Evolutionary conservation across 1,284 basidiomycete species (phyloP).

Genomic region (Sanghuangporus sanghuang): DNA sequence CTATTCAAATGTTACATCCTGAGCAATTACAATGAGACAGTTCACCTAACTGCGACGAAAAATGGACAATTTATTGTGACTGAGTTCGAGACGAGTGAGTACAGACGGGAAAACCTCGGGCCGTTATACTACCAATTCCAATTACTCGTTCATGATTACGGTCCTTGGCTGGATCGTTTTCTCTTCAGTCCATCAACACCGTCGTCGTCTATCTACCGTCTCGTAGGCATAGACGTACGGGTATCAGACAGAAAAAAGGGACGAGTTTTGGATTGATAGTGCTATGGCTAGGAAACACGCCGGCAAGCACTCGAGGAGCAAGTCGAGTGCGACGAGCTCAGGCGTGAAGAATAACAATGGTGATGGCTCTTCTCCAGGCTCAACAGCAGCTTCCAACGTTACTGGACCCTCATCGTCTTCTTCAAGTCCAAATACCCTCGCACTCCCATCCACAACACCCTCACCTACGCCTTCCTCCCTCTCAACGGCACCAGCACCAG

Average conservation of each 20-base stretch:
- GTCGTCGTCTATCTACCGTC: too few relatives aligned
- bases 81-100: too few relatives aligned
- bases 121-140: too few relatives aligned
- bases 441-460: background rate
- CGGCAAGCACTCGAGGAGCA: background rate
- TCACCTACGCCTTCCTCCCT: background rate
- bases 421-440: background rate
- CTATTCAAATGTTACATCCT: too few relatives aligned
- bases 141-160: background rate
- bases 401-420: background rate
- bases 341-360: background rate
- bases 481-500: background rate
- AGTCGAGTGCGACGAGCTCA: background rate
- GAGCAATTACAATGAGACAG: too few relatives aligned
- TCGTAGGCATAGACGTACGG: too few relatives aligned
- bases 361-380: background rate
- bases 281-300: constrained; percentile 2
- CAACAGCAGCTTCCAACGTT: background rate
- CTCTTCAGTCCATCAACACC: too few relatives aligned
- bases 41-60: too few relatives aligned
- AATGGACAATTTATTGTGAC: too few relatives aligned
- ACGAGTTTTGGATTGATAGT: background rate
- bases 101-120: too few relatives aligned
- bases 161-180: background rate
- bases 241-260: too few relatives aligned